A percentile compares a stretch with the other conserved stretches of the same genome.
Evolutionary conservation across 352 stramenopile genomes (phyloP).

Genomic region (Phytophthora ohioensis): DNA sequence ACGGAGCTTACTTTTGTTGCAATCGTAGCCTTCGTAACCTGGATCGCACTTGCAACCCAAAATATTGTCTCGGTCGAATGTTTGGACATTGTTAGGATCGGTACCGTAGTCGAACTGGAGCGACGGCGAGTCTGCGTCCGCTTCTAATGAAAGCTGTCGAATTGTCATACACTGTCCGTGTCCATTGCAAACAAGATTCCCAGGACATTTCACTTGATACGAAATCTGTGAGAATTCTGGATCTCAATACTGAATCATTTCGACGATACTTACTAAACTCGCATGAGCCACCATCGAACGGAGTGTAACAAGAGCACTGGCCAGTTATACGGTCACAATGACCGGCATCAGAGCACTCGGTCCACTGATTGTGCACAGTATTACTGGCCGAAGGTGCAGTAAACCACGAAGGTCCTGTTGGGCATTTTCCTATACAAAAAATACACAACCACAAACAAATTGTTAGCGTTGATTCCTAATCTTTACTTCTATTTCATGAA

Average conservation of each 20-base stretch:
- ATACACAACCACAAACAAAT: conserved; percentile 6
- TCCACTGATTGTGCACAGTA: conserved; percentile 58
- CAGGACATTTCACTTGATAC: conserved; percentile 67
- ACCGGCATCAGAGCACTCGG: conserved; percentile 69
- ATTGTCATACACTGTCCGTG: conserved; percentile 86
- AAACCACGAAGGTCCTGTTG: conserved; percentile 73
- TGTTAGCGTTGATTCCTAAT: background rate
- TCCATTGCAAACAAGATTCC: conserved; percentile 60
- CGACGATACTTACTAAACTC: conserved; percentile 48
- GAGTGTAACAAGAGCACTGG: conserved; percentile 67
- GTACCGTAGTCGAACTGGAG: conserved; percentile 72
- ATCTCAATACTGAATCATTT: background rate
- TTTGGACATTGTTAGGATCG: conserved; percentile 71
- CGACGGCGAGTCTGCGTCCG: conserved; percentile 56
- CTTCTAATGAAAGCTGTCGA: conserved; percentile 65
- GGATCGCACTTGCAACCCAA: conserved; percentile 92
- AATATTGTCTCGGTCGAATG: conserved; percentile 82
- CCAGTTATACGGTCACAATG: conserved; percentile 62
- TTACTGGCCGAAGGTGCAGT: conserved; percentile 51
- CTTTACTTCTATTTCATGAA: background rate
- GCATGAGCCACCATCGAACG: conserved; percentile 68
- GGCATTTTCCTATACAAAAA: conserved; percentile 55
- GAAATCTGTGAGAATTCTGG: background rate
- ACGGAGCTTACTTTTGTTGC: conserved; percentile 61
- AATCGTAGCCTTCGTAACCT: conserved; percentile 93